Base-by-base conservation (phyloP, 768 basidiomycete species). In the Arthromyces matolae region DNA sequence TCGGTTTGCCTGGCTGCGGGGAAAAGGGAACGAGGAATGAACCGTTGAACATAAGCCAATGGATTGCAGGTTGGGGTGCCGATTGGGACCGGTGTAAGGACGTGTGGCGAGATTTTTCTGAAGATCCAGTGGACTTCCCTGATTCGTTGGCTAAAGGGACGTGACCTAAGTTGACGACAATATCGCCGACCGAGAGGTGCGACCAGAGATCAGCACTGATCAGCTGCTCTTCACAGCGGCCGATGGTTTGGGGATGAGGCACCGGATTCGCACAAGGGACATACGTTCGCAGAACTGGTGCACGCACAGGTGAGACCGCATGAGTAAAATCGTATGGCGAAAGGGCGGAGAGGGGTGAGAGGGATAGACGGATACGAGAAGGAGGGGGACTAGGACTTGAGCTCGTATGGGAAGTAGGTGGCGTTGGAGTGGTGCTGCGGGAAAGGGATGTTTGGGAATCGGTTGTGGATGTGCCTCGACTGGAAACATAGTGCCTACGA, bases 101-200 rank as follows among this genome's bases (percentile, higher is more conserved):
- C 47, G 42, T 31, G n/a, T 28, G 41, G 10, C 19, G 42, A 12
- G 25, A 33, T 27, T 38, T 32, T 8, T 47, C 19, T 27, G 33
- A 34, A 6, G 18, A 57, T 60, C 24, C 52, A 61, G 38, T 57
- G 63, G 44, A 57, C 57, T 34, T 55, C 52, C 45, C 51, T 8
- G 65, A 63, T 8, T 66, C 65, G 45, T 66, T 56, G 16, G 63
- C 59, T 0, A 75, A 67, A 1, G 85, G 86, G 13, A 92, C 71
- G 57, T 81, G 89, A 5, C 89, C 89, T 37, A 92, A 73, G 63
- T 92, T 92, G 60, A 84, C 89, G 18, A 92, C 74, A 29, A 90
- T 65, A 56, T 92, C 89, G 0, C 89, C 89, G 0, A 75, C 75
- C 1, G 84, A 87, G n/a, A 92, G 72, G 57, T 88, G 78, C 5